A percentile compares a stretch with the other conserved stretches of the same genome.
Conservation (phyloP, 2,329 filamentous ascomycete genomes). For the Paecilomyces formosus region DNA sequence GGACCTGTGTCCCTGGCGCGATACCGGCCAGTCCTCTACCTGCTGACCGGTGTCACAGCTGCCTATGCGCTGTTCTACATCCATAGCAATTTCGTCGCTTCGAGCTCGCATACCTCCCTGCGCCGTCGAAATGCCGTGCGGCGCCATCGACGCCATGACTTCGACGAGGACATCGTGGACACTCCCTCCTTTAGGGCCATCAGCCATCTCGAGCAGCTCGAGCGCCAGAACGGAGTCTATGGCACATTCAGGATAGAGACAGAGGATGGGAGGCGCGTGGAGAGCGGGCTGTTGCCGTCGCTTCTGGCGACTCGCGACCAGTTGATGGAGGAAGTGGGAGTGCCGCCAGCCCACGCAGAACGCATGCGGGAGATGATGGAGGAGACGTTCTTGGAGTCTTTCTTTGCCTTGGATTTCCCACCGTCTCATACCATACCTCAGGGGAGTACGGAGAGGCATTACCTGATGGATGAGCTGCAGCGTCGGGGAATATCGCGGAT, state of each 20-base stretch:
- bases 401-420: conserved; percentile 34
- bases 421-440: conserved; percentile 26
- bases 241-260: conserved; percentile 37
- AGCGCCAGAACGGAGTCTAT: conserved; percentile 33
- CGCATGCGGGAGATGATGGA: conserved; percentile 38
- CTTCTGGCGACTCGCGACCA: conserved; percentile 34
- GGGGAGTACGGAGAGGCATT: conserved; percentile 26
- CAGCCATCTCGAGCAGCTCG: conserved; percentile 31
- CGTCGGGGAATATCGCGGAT: conserved; percentile 30
- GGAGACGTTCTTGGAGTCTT: conserved; percentile 36
- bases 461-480: conserved; percentile 30
- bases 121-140: conserved; percentile 34
- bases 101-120: conserved; percentile 20
- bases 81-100: conserved; percentile 22
- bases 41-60: conserved; percentile 34
- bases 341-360: conserved; percentile 29
- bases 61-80: conserved; percentile 36
- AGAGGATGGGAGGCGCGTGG: conserved; percentile 32
- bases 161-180: conserved; percentile 16
- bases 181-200: conserved; percentile 32
- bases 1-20: conserved; percentile 25
- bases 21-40: conserved; percentile 34
- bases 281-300: conserved; percentile 35
- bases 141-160: conserved; percentile 23
- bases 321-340: conserved; percentile 33